Evolutionary conservation across 306 rosid genomes (phyloP).

Genomic region (Comarum palustre): DNA sequence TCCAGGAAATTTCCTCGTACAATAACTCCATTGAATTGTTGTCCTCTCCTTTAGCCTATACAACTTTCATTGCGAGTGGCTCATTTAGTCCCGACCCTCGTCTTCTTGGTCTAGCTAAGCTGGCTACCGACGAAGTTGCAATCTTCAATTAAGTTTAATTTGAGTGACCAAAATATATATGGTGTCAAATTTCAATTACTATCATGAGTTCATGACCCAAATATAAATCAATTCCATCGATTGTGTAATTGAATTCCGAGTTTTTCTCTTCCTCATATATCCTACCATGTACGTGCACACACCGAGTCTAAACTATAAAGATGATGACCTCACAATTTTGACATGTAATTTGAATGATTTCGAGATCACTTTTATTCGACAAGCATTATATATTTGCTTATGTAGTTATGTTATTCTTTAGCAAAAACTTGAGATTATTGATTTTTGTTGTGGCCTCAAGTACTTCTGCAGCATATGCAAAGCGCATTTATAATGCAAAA

Average conservation of each 20-base stretch:
- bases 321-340: not conserved
- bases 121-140: not conserved
- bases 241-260: not conserved
- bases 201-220: not conserved
- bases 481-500: not conserved
- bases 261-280: not conserved
- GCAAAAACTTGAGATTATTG: not conserved
- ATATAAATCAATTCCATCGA: not conserved
- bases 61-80: not conserved
- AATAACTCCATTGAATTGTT: not conserved
- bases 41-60: not conserved
- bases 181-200: not conserved
- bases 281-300: too few species aligned
- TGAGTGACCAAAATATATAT: too few species aligned
- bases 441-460: too few species aligned
- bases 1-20: not conserved
- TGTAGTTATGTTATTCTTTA: too few species aligned
- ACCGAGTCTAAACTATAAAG: not conserved
- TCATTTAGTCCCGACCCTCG: not conserved
- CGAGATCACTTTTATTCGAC: too few species aligned
- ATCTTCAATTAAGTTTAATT: not conserved
- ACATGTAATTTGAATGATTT: not conserved
- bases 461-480: too few species aligned
- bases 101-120: not conserved
- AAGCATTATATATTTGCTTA: too few species aligned